Base-by-base conservation (phyloP, 495 filamentous ascomycete genomes). In the Aspergillus bertholletiae region DNA sequence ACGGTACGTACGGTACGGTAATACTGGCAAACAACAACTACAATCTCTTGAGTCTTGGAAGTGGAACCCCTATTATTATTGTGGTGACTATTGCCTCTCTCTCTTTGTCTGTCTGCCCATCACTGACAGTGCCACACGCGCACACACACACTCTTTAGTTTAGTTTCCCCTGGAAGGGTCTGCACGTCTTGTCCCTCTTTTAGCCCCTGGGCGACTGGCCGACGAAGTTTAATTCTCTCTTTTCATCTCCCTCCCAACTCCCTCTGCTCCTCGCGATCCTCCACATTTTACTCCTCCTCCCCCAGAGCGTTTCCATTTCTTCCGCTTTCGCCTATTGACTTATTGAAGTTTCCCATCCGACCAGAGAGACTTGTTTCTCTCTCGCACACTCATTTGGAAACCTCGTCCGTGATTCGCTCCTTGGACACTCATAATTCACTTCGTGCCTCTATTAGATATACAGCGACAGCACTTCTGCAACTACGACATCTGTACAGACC, bases 341-440 rank as follows among this genome's bases (percentile, higher is more conserved):
- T 40, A 9, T 57, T 44, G 62, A 64, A 66, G 62, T 63, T 72
- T 73, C 68, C 66, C 62, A 63, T 73, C 72, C 71, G 72, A 76
- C 72, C 72, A 60, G 72, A 75, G 72, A 59, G 71, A 70, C 64
- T 64, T 58, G 54, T 52, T 64, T 72, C 73, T 74, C 74, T 77
- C 68, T 66, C 61, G 52, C 61, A 76, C 74, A 56, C 64, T 76
- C 74, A 51, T 77, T 77, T 48, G 67, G 65, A 67, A 67, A 65
- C 53, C 60, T 53, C 51, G 51, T 58, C 56, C 41, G 53, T 48
- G 52, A 41, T 62, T 58, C 67, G 52, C 60, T 71, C 69, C 64
- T 65, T 67, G 55, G 22, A 52, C 37, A 60, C 47, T 39, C 41
- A 43, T 54, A 46, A 53, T 37, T 24, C n/a, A 28, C 12, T 44